A percentile compares a stretch with the other conserved stretches of the same genome.
Conservation (phyloP, 1,139 yeast species). For the Taiozyma sp. region DNA sequence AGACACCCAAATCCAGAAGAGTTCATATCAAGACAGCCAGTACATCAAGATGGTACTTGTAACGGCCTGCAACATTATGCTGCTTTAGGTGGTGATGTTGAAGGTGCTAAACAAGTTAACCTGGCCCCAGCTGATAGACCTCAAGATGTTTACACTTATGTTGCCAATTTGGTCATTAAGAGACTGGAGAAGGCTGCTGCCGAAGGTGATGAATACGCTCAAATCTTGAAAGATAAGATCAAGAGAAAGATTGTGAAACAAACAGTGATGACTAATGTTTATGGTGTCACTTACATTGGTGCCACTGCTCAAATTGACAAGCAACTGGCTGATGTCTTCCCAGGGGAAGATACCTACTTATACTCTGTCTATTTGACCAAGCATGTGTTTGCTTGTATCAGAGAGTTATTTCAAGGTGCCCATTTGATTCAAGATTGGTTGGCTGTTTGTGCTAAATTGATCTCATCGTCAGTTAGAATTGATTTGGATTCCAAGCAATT, state of each 20-base stretch:
- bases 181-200: slow-evolving; percentile 58
- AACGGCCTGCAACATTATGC: slow-evolving; percentile 98
- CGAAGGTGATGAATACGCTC: slow-evolving; percentile 39
- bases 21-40: slow-evolving; percentile 76
- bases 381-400: slow-evolving; percentile 76
- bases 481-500: slow-evolving; percentile 40
- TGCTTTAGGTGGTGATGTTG: slow-evolving; percentile 92
- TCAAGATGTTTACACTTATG: slow-evolving; percentile 85
- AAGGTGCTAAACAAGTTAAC: slow-evolving; percentile 93
- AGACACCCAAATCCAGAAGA: slow-evolving; percentile 68
- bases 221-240: slow-evolving; percentile 47
- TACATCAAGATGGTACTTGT: slow-evolving; percentile 97
- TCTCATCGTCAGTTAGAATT: slow-evolving; percentile 70
- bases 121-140: slow-evolving; percentile 79
- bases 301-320: slow-evolving; percentile 84
- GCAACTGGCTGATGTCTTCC: slow-evolving; percentile 45
- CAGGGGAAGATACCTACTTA: slow-evolving; percentile 29
- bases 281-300: slow-evolving; percentile 94
- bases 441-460: slow-evolving; percentile 76
- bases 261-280: slow-evolving; percentile 97
- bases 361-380: slow-evolving; percentile 66
- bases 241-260: slow-evolving; percentile 90
- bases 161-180: slow-evolving; percentile 60
- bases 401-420: slow-evolving; percentile 87
- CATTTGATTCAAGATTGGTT: slow-evolving; percentile 97